These are phyloP conservation scores for Kwoniella shivajii DNA, from an alignment of 1,284 basidiomycete genomes.

Conservation along the genomic window DNA sequence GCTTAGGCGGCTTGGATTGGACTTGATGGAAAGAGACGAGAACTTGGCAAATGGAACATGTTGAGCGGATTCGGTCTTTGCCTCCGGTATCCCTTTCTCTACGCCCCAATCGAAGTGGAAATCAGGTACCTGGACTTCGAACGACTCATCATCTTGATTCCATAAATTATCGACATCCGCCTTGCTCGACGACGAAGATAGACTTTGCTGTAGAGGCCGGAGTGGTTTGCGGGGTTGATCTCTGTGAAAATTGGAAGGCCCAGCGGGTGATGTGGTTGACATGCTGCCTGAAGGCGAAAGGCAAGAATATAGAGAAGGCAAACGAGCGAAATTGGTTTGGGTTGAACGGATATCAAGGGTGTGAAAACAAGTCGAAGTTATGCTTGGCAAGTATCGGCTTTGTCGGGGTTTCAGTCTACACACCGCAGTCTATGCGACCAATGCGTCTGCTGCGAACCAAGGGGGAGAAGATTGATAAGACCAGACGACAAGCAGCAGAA, in stretches of 20 bases:
- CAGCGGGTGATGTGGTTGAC: neutral
- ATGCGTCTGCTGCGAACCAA: no score
- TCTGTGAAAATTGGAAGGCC: neutral
- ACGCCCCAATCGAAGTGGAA: conserved; percentile 46
- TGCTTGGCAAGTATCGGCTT: no score
- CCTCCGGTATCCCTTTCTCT: conserved; percentile 7
- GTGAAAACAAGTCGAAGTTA: no score
- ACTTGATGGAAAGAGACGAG: neutral
- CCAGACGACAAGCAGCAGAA: neutral
- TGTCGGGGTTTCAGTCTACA: no score
- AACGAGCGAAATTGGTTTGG: no score
- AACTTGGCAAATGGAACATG: neutral
- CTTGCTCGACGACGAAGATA: neutral
- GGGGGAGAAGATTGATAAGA: neutral
- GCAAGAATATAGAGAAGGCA: no score
- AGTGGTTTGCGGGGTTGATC: neutral
- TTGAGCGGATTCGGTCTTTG: neutral
- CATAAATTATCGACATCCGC: neutral
- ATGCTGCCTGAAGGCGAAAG: neutral
- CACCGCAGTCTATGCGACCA: no score
- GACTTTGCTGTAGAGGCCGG: neutral
- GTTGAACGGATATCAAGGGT: no score
- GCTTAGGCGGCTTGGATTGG: neutral
- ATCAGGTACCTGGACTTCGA: conserved; percentile 40
- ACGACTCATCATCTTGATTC: conserved; percentile 33